Conservation (phyloP, 2,329 filamentous ascomycete genomes). For the Arachnopeziza araneosa region DNA sequence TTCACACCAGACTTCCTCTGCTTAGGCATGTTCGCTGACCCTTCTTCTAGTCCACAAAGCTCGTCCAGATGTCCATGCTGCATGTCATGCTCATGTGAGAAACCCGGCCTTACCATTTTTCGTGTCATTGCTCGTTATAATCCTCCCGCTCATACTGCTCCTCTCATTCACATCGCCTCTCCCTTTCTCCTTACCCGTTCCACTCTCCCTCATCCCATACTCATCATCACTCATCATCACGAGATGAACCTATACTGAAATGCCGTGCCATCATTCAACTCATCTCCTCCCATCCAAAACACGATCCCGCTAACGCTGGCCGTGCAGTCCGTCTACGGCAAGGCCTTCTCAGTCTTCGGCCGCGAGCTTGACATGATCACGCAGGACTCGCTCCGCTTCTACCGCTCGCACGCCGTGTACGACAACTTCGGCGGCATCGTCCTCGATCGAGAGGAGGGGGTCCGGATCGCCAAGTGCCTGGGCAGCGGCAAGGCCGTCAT, state of each 20-base stretch:
- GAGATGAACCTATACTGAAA: neutral
- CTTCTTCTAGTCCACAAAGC: conserved; percentile 46
- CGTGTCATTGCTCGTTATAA: no score
- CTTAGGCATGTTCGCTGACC: neutral
- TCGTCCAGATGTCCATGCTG: conserved; percentile 50
- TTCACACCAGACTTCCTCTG: neutral
- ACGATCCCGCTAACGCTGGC: neutral
- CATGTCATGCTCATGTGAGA: conserved; percentile 46
- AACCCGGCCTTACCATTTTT: neutral
- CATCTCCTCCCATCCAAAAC: neutral
- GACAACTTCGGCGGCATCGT: conserved; percentile 47
- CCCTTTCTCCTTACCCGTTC: no score
- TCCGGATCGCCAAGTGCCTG: conserved; percentile 40
- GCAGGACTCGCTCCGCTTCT: conserved; percentile 50
- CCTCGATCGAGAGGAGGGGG: conserved; percentile 45
- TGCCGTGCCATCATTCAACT: neutral
- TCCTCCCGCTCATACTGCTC: no score
- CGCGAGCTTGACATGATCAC: conserved; percentile 36
- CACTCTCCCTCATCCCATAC: no score
- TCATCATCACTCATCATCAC: no score
- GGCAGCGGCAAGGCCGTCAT: conserved; percentile 45
- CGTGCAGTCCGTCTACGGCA: conserved; percentile 41
- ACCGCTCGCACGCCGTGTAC: conserved; percentile 36
- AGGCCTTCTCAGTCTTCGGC: conserved; percentile 56
- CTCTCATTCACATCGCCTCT: no score